Base-by-base conservation (phyloP, 495 filamentous ascomycete species). In the Thermothielavioides terrestris region DNA sequence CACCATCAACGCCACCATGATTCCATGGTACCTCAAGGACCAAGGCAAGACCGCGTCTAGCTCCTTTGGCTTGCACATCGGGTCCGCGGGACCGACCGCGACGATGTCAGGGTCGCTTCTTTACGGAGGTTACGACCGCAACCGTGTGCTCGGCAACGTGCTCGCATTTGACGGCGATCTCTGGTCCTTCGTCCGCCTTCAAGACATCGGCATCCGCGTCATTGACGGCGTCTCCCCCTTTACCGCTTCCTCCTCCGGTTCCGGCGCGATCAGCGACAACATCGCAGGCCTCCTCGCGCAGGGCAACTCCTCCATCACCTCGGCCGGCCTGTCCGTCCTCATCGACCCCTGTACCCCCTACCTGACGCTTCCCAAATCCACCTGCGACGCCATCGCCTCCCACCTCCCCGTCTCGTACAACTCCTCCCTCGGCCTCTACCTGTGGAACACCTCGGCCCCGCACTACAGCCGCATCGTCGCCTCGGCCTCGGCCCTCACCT, bases 51-150 rank as follows among this genome's bases (percentile, higher is more conserved):
- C 15, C 17, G 5, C 35, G 3, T 40, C 46, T 7, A 41, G 35
- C 6, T 49, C 46, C 1, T 49, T 30, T 17, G 46, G 46, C 28
- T 8, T 49, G 0, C 46, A 49, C 18, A 31, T 31, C 26, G 46
- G 46, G 14, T 40, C 46, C 0, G 46, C 35, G 1, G 22, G 4
- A 4, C 22, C 36, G 5, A 22, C 35, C 3, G 37, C 26, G 7
- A 49, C 23, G 27, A 23, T 49, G 17, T 4, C 35, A 10, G 46
- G 46, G 8, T 49, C 46, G 0, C 46, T 49, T n/a, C 10, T 49
- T 11, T 49, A 22, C 18, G 36, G 46, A 6, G 46, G 46, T 17
- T 49, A 49, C 46, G 46, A 49, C 28, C 46, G 35, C 15, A 49
- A 49, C 35, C 35, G 46, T 3, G 46, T 49, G 1, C 8, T 40